Percentiles rank a stretch among this genome's conserved stretches.
Evolutionary conservation across 441 rosid genomes (phyloP).

Genomic region (Biscutella laevigata): DNA sequence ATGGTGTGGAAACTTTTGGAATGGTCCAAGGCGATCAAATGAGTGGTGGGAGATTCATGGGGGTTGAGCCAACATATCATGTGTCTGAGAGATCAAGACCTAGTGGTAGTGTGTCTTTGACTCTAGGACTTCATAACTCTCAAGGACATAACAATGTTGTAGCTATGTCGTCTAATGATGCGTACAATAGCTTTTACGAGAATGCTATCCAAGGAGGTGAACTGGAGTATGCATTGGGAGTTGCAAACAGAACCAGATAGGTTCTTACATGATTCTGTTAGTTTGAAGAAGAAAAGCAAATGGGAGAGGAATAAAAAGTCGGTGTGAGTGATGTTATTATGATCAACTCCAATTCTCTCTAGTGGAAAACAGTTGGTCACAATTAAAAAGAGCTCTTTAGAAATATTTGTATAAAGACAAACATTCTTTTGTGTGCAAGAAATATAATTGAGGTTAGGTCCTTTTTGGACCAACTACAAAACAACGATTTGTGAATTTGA

Average conservation of each 20-base stretch:
- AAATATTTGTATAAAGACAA: constrained; percentile 25
- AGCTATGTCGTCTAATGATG: constrained; percentile 41
- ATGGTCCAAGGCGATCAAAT: constrained; percentile 43
- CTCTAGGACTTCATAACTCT: constrained; percentile 77
- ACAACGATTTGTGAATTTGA: background rate
- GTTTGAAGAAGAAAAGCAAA: constrained; percentile 15
- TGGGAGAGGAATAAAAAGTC: constrained; percentile 20
- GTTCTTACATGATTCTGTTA: constrained; percentile 72
- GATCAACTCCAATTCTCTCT: constrained; percentile 13
- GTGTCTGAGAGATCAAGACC: constrained; percentile 52
- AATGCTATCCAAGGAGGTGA: constrained; percentile 33
- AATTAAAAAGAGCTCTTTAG: background rate
- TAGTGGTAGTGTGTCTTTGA: constrained; percentile 61
- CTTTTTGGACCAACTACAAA: constrained; percentile 4
- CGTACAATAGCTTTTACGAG: constrained; percentile 26
- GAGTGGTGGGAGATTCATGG: constrained; percentile 30
- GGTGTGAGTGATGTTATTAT: constrained; percentile 13
- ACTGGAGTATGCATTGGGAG: constrained; percentile 48
- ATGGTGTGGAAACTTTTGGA: constrained; percentile 28
- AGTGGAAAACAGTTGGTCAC: constrained; percentile 13
- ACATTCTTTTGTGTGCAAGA: constrained; percentile 21
- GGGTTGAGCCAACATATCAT: constrained; percentile 18
- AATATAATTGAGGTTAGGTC: constrained; percentile 14
- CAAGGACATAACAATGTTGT: constrained; percentile 43
- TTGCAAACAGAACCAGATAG: constrained; percentile 58